Base-by-base conservation (phyloP, 495 filamentous ascomycete species). In the Podospora fimiseda region DNA sequence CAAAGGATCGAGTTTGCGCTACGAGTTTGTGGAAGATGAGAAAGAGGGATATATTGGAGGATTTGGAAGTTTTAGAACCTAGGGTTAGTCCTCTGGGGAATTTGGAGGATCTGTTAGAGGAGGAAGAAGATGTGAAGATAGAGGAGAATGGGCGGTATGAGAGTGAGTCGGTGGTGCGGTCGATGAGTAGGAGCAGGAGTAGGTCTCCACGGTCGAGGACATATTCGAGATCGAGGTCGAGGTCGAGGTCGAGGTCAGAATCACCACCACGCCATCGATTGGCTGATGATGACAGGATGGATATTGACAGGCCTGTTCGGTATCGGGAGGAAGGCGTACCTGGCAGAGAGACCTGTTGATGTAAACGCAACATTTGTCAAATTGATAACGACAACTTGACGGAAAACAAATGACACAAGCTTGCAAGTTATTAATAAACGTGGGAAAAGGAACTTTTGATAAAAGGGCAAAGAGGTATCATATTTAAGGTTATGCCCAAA, bases 21-120 rank as follows among this genome's bases (percentile, higher is more conserved):
- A 96, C 95, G 9, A 94, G 85, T 63, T 63, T 99, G 52, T 94
- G 89, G 84, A 94, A 95, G 75, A 76, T 99, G 71, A 87, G 90
- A 9, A 82, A 80, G 51, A 75, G 93, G 60, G 80, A 84, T 53
- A 76, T 88, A 50, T 63, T 99, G 66, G 94, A 99, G 76, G 93
- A 99, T 70, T 65, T 91, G 62, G 93, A 93, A 45, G 57, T 90
- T 59, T 61, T 99, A 62, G 94, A 97, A 58, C 82, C 87, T 57
- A 80, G 93, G 52, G 78, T 87, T 20, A 96, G 92, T 73, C 84
- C 88, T 33, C 65, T 98, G 52, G 88, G 84, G 20, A 89, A 95
- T 68, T 72, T 96, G 55, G 91, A 96, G 57, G 89, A 86, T 52
- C 70, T 95, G 63, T 78, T 95, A 50, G 78, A 82, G 38, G 80